These are phyloP conservation scores for Aspergillus conjunctus DNA, from an alignment of 495 filamentous ascomycete species.

Conservation along the genomic window DNA sequence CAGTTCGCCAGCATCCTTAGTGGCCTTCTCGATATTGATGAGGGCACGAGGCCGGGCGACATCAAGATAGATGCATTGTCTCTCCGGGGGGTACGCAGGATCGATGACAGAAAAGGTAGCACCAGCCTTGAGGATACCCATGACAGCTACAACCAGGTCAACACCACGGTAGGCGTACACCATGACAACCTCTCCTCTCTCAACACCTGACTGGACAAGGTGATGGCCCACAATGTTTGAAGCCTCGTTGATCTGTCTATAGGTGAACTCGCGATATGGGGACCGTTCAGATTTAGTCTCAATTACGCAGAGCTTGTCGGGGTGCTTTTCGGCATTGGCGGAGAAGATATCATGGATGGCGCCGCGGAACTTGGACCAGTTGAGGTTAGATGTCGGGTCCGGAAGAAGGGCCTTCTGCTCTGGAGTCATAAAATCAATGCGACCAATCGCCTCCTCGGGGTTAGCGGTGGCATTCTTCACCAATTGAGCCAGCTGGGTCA, in stretches of 20 bases:
- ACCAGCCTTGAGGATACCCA: slow-evolving; percentile 58
- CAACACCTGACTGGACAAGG: slow-evolving; percentile 69
- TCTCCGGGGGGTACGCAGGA: slow-evolving; percentile 81
- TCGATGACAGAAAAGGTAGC: slow-evolving; percentile 70
- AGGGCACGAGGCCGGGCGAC: slow-evolving; percentile 81
- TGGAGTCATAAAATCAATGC: slow-evolving; percentile 51
- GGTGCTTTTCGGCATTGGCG: slow-evolving; percentile 70
- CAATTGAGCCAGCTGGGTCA: slow-evolving; percentile 48
- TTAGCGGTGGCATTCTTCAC: slow-evolving; percentile 46
- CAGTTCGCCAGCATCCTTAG: slow-evolving; percentile 70
- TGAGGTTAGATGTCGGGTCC: slow-evolving; percentile 73
- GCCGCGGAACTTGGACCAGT: slow-evolving; percentile 81
- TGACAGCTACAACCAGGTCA: slow-evolving; percentile 51
- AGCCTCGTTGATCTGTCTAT: slow-evolving; percentile 83
- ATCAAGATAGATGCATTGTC: slow-evolving; percentile 90
- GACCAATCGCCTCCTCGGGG: slow-evolving; percentile 48
- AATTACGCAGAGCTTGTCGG: slow-evolving; percentile 77
- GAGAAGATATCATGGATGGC: slow-evolving; percentile 80
- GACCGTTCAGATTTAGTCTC: slow-evolving; percentile 70
- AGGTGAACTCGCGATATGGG: slow-evolving; percentile 73
- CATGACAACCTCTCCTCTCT: slow-evolving; percentile 89
- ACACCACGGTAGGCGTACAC: slow-evolving; percentile 79
- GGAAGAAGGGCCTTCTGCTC: slow-evolving; percentile 57
- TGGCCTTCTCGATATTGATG: slow-evolving; percentile 79
- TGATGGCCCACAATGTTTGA: slow-evolving; percentile 81